These are phyloP conservation scores for Saturnispora gosingensis DNA, from an alignment of 805 yeast genomes.

Conservation along the genomic window DNA sequence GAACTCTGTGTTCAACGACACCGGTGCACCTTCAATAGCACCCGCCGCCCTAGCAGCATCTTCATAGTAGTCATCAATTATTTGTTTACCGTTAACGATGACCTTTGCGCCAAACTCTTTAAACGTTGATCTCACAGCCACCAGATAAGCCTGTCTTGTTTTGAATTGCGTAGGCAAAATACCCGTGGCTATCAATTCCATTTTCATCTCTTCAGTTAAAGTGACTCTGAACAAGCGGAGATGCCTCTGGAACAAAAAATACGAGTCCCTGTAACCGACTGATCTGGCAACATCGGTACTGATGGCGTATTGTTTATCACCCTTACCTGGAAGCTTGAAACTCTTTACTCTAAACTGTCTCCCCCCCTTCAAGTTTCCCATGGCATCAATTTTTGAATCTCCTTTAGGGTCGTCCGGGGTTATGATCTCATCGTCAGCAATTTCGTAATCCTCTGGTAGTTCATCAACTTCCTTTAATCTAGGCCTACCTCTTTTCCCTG, in stretches of 20 bases:
- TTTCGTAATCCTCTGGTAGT: conserved; percentile 26
- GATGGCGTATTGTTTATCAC: conserved; percentile 73
- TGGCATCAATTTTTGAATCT: conserved; percentile 54
- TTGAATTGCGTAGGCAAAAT: conserved; percentile 84
- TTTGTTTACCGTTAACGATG: conserved; percentile 68
- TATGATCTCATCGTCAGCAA: conserved; percentile 69
- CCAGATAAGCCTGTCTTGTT: conserved; percentile 81
- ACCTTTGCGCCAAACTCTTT: conserved; percentile 88
- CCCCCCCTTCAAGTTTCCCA: conserved; percentile 63
- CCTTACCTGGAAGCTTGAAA: conserved; percentile 56
- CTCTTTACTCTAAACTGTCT: conserved; percentile 66
- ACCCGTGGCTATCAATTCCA: conserved; percentile 70
- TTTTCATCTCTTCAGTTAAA: conserved; percentile 67
- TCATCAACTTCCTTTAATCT: conserved; percentile 7
- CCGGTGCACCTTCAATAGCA: conserved; percentile 52
- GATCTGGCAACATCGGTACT: conserved; percentile 95
- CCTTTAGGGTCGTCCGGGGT: conserved; percentile 75
- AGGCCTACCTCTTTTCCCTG: conserved; percentile 15
- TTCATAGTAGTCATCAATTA: conserved; percentile 85
- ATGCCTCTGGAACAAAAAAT: conserved; percentile 81
- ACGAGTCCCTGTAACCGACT: conserved; percentile 89
- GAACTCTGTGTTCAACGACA: conserved; percentile 3
- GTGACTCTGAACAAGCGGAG: conserved; percentile 63
- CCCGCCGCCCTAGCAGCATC: conserved; percentile 46
- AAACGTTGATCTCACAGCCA: conserved; percentile 82